Evolutionary conservation across 1,284 basidiomycete species (phyloP).

Genomic region (Microstroma glucosiphilum): DNA sequence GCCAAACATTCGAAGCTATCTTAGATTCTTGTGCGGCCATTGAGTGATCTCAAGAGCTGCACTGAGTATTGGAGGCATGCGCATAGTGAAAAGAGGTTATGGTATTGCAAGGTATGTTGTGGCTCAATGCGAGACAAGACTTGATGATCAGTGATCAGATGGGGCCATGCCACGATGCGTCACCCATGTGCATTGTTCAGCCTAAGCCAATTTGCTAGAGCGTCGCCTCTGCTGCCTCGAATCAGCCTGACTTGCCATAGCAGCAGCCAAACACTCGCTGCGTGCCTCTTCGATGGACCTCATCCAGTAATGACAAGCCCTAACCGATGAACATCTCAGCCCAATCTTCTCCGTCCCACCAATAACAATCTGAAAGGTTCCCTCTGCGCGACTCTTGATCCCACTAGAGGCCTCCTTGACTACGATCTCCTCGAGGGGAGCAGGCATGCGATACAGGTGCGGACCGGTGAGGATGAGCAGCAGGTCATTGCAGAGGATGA

Average conservation of each 20-base stretch:
- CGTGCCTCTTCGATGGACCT: slow-evolving; percentile 15
- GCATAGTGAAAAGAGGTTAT: no score
- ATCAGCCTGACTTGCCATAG: not conserved
- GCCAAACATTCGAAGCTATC: no score
- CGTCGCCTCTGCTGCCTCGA: not conserved
- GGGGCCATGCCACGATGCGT: no score
- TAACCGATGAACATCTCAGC: slow-evolving; percentile 8
- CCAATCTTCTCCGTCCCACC: slow-evolving; percentile 12
- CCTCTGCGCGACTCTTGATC: slow-evolving; percentile 16
- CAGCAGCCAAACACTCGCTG: slow-evolving; percentile 13
- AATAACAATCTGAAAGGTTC: slow-evolving; percentile 16
- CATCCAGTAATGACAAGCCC: slow-evolving; percentile 18
- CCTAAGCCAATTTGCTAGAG: not conserved
- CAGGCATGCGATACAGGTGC: slow-evolving; percentile 36
- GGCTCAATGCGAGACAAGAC: no score
- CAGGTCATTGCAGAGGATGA: slow-evolving; percentile 50
- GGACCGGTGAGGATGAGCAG: slow-evolving; percentile 33
- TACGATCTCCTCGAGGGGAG: slow-evolving; percentile 27
- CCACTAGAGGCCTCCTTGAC: slow-evolving; percentile 19
- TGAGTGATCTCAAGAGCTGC: no score
- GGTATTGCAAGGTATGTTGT: no score
- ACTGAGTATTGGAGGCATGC: no score
- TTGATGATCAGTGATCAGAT: no score
- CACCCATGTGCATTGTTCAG: no score
- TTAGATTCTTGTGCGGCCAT: no score